Evolutionary conservation across 768 basidiomycete genomes (phyloP).

Genomic region (Termitomyces sp.): DNA sequence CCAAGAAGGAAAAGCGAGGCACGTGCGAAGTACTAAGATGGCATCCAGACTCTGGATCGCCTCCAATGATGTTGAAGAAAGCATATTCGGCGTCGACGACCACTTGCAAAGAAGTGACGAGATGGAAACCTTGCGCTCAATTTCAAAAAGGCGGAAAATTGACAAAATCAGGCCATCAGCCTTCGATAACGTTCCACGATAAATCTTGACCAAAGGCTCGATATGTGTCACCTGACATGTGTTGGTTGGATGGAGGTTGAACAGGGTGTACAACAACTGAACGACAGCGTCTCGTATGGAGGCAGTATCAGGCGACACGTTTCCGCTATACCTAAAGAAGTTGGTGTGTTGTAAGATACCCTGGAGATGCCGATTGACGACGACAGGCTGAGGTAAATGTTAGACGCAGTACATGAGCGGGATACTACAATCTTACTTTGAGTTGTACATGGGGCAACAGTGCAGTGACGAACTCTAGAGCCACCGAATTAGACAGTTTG

Average conservation of each 20-base stretch:
- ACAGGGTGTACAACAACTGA: constrained; percentile 57
- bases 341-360: constrained; percentile 64
- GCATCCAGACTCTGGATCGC: constrained; percentile 70
- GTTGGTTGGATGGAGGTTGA: constrained; percentile 71
- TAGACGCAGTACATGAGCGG: background rate
- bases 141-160: constrained; percentile 77
- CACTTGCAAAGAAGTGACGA: constrained; percentile 60
- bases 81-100: constrained; percentile 42
- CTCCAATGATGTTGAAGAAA: constrained; percentile 50
- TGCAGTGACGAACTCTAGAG: constrained; percentile 37
- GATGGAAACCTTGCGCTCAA: constrained; percentile 58
- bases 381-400: constrained; percentile 44
- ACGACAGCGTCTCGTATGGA: constrained; percentile 43
- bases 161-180: constrained; percentile 66
- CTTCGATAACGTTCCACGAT: constrained; percentile 63
- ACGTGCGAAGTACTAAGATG: constrained; percentile 61
- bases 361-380: constrained; percentile 76
- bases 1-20: constrained; percentile 65
- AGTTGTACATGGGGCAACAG: constrained; percentile 39
- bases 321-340: constrained; percentile 44
- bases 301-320: constrained; percentile 15
- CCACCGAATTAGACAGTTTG: constrained; percentile 37
- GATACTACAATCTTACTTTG: constrained; percentile 45
- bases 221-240: constrained; percentile 84
- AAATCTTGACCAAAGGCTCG: constrained; percentile 69